Evolutionary conservation across 1,284 basidiomycete species (phyloP).

Genomic region (Ganoderma lingzhi): DNA sequence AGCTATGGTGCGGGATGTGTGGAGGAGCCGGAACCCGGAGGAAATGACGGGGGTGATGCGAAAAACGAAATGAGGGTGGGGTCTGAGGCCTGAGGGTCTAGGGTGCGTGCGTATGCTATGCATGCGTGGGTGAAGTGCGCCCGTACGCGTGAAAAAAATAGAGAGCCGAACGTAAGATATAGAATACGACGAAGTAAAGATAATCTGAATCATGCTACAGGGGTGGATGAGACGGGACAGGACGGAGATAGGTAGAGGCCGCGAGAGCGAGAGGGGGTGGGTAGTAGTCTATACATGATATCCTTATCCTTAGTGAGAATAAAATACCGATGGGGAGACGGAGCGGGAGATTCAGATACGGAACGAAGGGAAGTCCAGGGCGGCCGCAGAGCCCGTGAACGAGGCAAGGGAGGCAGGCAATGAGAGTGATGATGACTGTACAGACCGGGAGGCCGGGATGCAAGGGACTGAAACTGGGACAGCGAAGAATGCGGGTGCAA

Average conservation of each 20-base stretch:
- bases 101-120: background rate
- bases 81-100: background rate
- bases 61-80: background rate
- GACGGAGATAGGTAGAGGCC: background rate
- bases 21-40: background rate
- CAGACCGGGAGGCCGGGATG: background rate
- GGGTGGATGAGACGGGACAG: background rate
- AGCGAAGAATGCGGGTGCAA: background rate
- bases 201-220: slow-evolving; percentile 9
- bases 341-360: background rate
- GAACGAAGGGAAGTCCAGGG: background rate
- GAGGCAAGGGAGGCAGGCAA: background rate
- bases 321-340: background rate
- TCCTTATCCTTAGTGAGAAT: background rate
- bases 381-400: background rate
- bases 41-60: background rate
- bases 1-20: background rate
- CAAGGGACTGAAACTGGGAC: background rate
- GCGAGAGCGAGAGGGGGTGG: background rate
- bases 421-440: slow-evolving; percentile 1
- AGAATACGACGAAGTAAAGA: background rate
- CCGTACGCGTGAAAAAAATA: background rate
- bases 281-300: background rate
- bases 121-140: background rate
- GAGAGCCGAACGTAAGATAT: background rate